Evolutionary conservation across 306 rosid species (phyloP).

Genomic region (Vigna unguiculata): DNA sequence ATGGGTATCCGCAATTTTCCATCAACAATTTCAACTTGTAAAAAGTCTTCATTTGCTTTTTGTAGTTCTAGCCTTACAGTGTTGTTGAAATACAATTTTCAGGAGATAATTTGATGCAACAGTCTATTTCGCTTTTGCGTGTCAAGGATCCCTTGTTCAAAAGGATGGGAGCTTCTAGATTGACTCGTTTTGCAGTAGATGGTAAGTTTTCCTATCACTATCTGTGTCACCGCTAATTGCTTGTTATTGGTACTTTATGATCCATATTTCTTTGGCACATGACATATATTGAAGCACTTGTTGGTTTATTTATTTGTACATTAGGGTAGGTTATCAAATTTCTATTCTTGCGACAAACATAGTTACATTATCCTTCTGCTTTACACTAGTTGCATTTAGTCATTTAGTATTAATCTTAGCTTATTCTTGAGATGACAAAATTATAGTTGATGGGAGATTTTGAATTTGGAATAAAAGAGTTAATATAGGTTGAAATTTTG

Average conservation of each 20-base stretch:
- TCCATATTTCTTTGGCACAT: neutral
- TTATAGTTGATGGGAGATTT: conserved; percentile 12
- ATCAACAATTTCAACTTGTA: conserved; percentile 14
- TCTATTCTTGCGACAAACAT: conserved; percentile 9
- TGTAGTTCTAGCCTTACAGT: conserved; percentile 40
- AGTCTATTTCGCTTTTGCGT: conserved; percentile 85
- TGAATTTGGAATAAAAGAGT: conserved; percentile 31
- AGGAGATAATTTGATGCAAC: conserved; percentile 94
- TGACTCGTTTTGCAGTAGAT: conserved; percentile 85
- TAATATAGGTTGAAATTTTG: conserved; percentile 7
- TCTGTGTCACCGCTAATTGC: neutral
- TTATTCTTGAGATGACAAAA: neutral
- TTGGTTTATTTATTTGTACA: conserved; percentile 21
- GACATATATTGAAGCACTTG: conserved; percentile 3
- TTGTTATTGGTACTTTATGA: neutral
- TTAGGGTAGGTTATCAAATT: conserved; percentile 3
- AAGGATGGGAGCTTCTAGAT: conserved; percentile 95
- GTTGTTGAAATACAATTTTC: conserved; percentile 37
- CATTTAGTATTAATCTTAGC: conserved; percentile 8
- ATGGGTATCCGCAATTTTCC: conserved; percentile 54
- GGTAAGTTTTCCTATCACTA: conserved; percentile 48
- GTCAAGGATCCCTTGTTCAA: conserved; percentile 92
- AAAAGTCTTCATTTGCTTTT: conserved; percentile 6
- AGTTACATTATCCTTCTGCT: neutral
- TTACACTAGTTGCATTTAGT: neutral